Percentiles rank a stretch among this genome's conserved stretches.
These are phyloP conservation scores for Neoboletus brunneissimus DNA, from an alignment of 768 basidiomycete genomes.

Conservation along the genomic window DNA sequence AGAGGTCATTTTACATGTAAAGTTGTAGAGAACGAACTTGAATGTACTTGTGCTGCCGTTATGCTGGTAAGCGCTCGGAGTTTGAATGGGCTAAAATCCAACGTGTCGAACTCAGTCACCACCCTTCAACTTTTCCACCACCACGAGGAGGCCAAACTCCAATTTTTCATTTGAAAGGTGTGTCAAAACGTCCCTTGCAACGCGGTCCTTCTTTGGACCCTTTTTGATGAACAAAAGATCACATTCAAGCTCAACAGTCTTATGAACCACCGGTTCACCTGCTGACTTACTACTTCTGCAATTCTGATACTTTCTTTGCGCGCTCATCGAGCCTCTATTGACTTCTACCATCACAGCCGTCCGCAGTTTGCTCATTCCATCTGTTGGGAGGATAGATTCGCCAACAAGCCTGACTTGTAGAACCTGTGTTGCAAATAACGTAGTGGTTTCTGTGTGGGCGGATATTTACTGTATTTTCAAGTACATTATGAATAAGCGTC, in stretches of 20 bases:
- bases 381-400: no score
- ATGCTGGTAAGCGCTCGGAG: neutral
- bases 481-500: constrained; percentile 10
- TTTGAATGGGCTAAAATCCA: neutral
- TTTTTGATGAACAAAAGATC: constrained; percentile 38
- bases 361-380: neutral
- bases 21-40: no score
- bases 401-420: neutral
- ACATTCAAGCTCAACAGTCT: constrained; percentile 53
- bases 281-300: constrained; percentile 44
- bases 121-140: no score
- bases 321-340: neutral
- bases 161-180: neutral
- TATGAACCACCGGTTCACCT: constrained; percentile 39
- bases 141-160: neutral
- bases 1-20: no score
- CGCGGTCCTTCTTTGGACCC: neutral
- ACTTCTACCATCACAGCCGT: neutral
- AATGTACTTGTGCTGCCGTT: no score
- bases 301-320: constrained; percentile 35
- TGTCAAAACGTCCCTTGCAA: neutral
- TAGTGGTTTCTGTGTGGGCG: neutral
- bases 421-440: neutral
- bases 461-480: constrained; percentile 3
- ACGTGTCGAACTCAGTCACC: no score